These are phyloP conservation scores for Arthroderma sp. DNA, from an alignment of 2,329 filamentous ascomycete species.

Conservation along the genomic window DNA sequence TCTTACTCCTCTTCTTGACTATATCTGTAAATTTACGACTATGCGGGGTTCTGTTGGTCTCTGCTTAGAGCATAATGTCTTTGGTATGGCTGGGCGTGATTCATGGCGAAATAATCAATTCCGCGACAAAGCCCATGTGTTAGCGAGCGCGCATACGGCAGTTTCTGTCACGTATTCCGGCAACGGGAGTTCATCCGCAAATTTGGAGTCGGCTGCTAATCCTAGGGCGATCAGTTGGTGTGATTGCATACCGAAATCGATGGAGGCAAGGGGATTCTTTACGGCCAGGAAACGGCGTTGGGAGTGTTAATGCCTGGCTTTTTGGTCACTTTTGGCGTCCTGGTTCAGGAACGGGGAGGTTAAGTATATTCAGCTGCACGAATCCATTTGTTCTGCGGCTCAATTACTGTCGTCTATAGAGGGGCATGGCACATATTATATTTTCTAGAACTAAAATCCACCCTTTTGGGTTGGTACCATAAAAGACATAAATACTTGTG, in stretches of 20 bases:
- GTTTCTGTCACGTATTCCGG: not conserved
- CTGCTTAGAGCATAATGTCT: constrained; percentile 5
- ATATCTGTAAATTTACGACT: constrained; percentile 28
- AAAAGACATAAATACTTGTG: not conserved
- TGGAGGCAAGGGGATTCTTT: not conserved
- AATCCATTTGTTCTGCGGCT: not conserved
- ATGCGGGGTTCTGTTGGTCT: constrained; percentile 6
- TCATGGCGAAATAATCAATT: constrained; percentile 5
- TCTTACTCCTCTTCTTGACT: constrained; percentile 29
- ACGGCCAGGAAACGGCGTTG: not conserved
- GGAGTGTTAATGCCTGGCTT: not conserved
- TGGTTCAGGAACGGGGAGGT: not conserved
- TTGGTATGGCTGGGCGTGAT: not conserved
- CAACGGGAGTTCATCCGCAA: not conserved
- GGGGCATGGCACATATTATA: not conserved
- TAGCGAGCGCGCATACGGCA: not conserved
- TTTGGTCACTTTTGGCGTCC: not conserved
- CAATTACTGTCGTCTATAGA: not conserved
- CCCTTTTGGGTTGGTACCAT: not conserved
- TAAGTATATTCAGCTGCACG: not conserved
- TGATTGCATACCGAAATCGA: not conserved
- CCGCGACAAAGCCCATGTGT: not conserved
- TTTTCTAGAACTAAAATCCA: not conserved
- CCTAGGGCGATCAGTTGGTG: not conserved
- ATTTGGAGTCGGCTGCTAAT: not conserved